Conservation (phyloP, 768 basidiomycete genomes). For the Mycena haematopus region DNA sequence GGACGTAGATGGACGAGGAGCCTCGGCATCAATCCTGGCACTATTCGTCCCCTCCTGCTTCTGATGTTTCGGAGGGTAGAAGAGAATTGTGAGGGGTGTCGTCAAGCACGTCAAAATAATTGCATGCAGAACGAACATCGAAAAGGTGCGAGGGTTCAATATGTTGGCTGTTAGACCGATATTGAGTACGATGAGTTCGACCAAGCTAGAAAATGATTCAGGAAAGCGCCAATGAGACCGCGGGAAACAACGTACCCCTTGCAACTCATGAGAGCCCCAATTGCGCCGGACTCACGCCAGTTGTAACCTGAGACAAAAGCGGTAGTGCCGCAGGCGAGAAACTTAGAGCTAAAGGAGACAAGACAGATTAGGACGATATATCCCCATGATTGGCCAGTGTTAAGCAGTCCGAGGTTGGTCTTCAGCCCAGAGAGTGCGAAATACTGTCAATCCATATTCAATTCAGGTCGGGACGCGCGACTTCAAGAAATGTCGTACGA, state of each 20-base stretch:
- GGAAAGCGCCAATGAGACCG: neutral
- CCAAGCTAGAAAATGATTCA: slow-evolving; percentile 49
- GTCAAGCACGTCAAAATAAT: slow-evolving; percentile 83
- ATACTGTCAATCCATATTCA: slow-evolving; percentile 57
- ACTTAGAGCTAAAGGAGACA: slow-evolving; percentile 83
- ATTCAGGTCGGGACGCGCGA: slow-evolving; percentile 6
- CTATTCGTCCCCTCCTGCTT: slow-evolving; percentile 34
- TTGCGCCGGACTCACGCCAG: slow-evolving; percentile 79
- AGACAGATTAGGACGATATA: slow-evolving; percentile 77
- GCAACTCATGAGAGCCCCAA: slow-evolving; percentile 89
- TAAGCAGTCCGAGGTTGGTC: slow-evolving; percentile 80
- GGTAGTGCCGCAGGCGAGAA: slow-evolving; percentile 66
- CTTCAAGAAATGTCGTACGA: slow-evolving; percentile 52
- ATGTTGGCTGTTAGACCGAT: slow-evolving; percentile 77
- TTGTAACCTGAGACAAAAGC: slow-evolving; percentile 71
- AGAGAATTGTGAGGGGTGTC: slow-evolving; percentile 78
- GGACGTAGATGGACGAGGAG: slow-evolving; percentile 24
- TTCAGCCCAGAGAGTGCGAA: slow-evolving; percentile 80
- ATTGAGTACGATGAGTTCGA: slow-evolving; percentile 92
- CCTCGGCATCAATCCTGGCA: slow-evolving; percentile 30
- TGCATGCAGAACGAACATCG: slow-evolving; percentile 88
- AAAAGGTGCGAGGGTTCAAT: slow-evolving; percentile 72
- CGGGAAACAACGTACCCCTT: slow-evolving; percentile 68
- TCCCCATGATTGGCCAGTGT: slow-evolving; percentile 82
- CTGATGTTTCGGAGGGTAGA: slow-evolving; percentile 76